These are phyloP conservation scores for Penicillium verrucosum DNA, from an alignment of 2,329 filamentous ascomycete genomes.

Conservation along the genomic window DNA sequence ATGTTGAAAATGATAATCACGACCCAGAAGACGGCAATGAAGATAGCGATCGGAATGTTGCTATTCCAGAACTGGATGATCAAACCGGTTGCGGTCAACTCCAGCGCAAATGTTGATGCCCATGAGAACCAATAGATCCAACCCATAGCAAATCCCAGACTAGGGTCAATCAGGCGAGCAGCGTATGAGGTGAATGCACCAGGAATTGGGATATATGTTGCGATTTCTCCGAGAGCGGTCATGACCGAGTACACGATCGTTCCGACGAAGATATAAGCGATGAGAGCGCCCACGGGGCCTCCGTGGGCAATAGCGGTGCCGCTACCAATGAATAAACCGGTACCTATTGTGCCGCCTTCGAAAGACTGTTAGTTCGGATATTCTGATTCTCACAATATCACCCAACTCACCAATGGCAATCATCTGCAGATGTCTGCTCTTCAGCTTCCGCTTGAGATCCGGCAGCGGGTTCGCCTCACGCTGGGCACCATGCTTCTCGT, in stretches of 20 bases:
- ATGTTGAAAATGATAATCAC: constrained; percentile 67
- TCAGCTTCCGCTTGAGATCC: constrained; percentile 70
- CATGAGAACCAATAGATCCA: constrained; percentile 83
- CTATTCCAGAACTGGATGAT: constrained; percentile 73
- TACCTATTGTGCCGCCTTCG: constrained; percentile 64
- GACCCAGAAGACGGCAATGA: constrained; percentile 70
- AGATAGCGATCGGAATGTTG: constrained; percentile 63
- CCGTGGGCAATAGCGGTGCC: constrained; percentile 60
- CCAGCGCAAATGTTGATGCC: constrained; percentile 69
- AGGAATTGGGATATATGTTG: constrained; percentile 70
- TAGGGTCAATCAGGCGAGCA: constrained; percentile 68
- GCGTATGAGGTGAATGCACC: constrained; percentile 75
- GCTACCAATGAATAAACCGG: constrained; percentile 67
- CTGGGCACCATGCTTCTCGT: constrained; percentile 37
- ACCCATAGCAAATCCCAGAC: constrained; percentile 71
- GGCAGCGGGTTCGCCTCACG: constrained; percentile 59
- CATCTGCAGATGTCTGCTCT: constrained; percentile 91
- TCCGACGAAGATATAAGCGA: constrained; percentile 68
- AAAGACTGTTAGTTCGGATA: background rate
- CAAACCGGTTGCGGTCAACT: constrained; percentile 67
- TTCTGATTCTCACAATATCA: background rate
- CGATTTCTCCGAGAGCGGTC: constrained; percentile 64
- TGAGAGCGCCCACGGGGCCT: constrained; percentile 63
- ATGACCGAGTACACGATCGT: constrained; percentile 73
- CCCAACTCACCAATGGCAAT: constrained; percentile 82